phyloP scores from a whole-genome alignment of 441 rosid genomes.

The Flueggea neowawraea region DNA sequence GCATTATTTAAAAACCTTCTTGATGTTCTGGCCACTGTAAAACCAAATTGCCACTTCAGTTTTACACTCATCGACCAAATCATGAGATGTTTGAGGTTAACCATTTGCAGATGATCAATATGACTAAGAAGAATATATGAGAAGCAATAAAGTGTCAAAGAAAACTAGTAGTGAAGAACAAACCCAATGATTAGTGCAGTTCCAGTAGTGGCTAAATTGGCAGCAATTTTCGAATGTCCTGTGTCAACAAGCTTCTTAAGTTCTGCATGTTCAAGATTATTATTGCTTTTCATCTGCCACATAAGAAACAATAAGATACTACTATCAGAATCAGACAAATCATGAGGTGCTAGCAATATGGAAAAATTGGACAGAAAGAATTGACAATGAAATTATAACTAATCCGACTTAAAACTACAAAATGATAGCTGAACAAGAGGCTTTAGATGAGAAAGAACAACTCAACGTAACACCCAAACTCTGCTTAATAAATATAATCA shows the following conservation, averaged over 20 bases:
- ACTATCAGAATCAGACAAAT: not conserved
- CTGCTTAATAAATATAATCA: too few relatives aligned
- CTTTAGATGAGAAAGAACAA: too few relatives aligned
- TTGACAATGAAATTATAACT: too few relatives aligned
- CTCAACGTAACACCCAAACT: too few relatives aligned
- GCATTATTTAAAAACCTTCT: too few relatives aligned
- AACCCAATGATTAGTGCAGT: conserved; percentile 80
- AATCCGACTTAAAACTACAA: too few relatives aligned
- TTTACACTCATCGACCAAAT: too few relatives aligned
- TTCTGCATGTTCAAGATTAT: conserved; percentile 57
- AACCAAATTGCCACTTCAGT: too few relatives aligned
- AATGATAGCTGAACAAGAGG: too few relatives aligned
- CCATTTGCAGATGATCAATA: not conserved
- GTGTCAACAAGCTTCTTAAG: conserved; percentile 74
- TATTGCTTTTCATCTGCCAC: conserved; percentile 56
- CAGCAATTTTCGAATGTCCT: conserved; percentile 42
- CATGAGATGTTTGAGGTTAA: too few relatives aligned
- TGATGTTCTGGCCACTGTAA: too few relatives aligned
- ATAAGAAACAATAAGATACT: conserved; percentile 6
- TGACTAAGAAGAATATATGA: not conserved
- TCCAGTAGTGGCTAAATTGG: conserved; percentile 66
- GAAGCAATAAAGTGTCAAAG: not conserved
- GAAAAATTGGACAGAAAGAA: not conserved
- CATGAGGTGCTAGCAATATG: not conserved
- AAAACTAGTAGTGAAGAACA: conserved; percentile 11